These are phyloP conservation scores for Eucalyptus regnans DNA, from an alignment of 345 rosid species.

Conservation along the genomic window DNA sequence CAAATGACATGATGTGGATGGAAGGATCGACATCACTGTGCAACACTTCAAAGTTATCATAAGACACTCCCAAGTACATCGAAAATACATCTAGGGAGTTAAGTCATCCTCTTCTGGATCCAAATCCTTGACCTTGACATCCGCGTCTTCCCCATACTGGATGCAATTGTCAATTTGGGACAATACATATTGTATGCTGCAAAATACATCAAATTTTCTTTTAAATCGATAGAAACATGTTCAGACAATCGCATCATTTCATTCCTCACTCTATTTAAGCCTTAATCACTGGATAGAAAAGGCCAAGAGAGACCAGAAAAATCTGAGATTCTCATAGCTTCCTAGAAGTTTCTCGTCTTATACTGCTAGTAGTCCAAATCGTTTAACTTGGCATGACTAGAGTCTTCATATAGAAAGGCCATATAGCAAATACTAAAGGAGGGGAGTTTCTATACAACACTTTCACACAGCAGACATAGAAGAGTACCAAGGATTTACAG, in stretches of 20 bases:
- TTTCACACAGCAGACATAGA: not conserved
- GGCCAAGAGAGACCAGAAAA: not conserved
- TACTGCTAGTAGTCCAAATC: not conserved
- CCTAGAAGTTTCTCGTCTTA: not conserved
- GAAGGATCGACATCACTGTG: not conserved
- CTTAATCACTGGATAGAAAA: not conserved
- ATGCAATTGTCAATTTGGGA: constrained; percentile 73
- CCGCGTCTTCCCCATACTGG: constrained; percentile 92
- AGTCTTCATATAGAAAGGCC: not conserved
- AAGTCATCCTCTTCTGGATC: constrained; percentile 48
- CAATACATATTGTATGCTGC: constrained; percentile 67
- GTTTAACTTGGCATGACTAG: not conserved
- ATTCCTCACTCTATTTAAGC: not conserved
- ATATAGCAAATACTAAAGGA: not conserved
- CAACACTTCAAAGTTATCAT: not conserved
- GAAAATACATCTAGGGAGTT: not conserved
- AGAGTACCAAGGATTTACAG: not conserved
- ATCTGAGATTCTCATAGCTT: not conserved
- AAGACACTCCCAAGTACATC: not conserved
- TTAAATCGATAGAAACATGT: not conserved
- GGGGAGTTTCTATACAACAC: not conserved
- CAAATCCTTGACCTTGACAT: constrained; percentile 74
- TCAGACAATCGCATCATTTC: not conserved
- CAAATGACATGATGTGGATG: not conserved
- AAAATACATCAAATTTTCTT: not conserved